Evolutionary conservation across 2,329 filamentous ascomycete genomes (phyloP).

Genomic region (Leptographium lundbergii): DNA sequence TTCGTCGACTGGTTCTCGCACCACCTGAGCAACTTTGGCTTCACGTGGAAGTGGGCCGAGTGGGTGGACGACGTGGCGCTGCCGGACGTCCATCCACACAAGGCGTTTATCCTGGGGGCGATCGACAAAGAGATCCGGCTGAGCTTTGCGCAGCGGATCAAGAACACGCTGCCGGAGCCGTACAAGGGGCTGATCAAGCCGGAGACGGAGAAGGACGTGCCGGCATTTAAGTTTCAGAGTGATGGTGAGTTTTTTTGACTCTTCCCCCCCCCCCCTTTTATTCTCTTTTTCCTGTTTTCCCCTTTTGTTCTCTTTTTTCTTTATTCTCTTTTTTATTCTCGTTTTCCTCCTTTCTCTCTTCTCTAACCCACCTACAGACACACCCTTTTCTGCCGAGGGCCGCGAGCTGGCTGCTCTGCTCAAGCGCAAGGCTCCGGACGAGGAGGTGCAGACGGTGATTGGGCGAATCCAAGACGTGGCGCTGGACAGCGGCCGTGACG

Average conservation of each 20-base stretch:
- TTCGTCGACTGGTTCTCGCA: slow-evolving; percentile 98
- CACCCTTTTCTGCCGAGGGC: slow-evolving; percentile 75
- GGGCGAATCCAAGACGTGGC: slow-evolving; percentile 72
- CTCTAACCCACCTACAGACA: slow-evolving; percentile 17
- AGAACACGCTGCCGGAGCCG: slow-evolving; percentile 75
- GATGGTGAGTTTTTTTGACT: background rate
- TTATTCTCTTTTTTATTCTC: background rate
- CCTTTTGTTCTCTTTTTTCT: slow-evolving; percentile 3
- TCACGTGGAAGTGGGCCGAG: slow-evolving; percentile 98
- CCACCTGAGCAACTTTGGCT: slow-evolving; percentile 96
- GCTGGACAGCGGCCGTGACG: slow-evolving; percentile 48
- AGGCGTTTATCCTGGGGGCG: slow-evolving; percentile 83
- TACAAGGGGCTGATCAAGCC: slow-evolving; percentile 76
- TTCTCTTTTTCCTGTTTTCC: slow-evolving; percentile 2
- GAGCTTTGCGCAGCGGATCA: slow-evolving; percentile 91
- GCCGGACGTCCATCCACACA: slow-evolving; percentile 68
- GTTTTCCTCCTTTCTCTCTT: slow-evolving; percentile 7
- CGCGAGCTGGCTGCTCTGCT: slow-evolving; percentile 68
- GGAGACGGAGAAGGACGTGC: slow-evolving; percentile 89
- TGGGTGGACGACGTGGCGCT: slow-evolving; percentile 82
- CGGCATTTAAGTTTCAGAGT: slow-evolving; percentile 69
- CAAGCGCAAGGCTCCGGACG: slow-evolving; percentile 71
- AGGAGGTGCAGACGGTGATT: slow-evolving; percentile 74
- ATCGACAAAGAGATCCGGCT: slow-evolving; percentile 94
- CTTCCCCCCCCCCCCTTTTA: too few relatives aligned